Conservation (phyloP, 2,329 filamentous ascomycete species). For the Xylaria sp. region DNA sequence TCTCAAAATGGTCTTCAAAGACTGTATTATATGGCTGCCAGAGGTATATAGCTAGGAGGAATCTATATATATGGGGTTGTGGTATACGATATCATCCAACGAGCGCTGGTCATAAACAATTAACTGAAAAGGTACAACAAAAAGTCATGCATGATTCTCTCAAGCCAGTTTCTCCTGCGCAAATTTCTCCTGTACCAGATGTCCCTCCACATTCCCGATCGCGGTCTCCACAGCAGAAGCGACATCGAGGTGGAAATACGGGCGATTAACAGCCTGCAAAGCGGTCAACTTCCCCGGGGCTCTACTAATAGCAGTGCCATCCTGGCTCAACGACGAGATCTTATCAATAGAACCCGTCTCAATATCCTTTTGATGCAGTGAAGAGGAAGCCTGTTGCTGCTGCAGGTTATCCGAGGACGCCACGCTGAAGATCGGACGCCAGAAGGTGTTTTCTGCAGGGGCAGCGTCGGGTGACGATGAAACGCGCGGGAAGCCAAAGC, state of each 20-base stretch:
- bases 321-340: constrained; percentile 29
- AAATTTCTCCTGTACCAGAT: constrained; percentile 9
- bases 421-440: constrained; percentile 37
- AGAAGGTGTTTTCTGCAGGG: constrained; percentile 18
- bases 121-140: too few relatives aligned
- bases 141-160: too few relatives aligned
- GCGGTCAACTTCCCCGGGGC: constrained; percentile 44
- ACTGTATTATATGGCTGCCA: too few relatives aligned
- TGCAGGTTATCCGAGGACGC: constrained; percentile 29
- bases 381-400: too few relatives aligned
- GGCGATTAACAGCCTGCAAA: constrained; percentile 54
- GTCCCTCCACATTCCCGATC: constrained; percentile 42
- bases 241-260: constrained; percentile 59
- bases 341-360: constrained; percentile 14
- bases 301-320: constrained; percentile 35
- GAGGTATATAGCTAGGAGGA: too few relatives aligned
- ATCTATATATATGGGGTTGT: too few relatives aligned
- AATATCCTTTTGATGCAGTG: constrained; percentile 24
- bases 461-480: constrained; percentile 14
- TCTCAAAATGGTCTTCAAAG: too few relatives aligned
- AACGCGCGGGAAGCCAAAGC: constrained; percentile 52
- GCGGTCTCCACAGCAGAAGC: constrained; percentile 55
- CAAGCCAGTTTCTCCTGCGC: too few relatives aligned
- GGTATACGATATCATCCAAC: too few relatives aligned
- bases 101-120: too few relatives aligned